Base-by-base conservation (phyloP, 495 filamentous ascomycete genomes). In the Copromyces sp. region DNA sequence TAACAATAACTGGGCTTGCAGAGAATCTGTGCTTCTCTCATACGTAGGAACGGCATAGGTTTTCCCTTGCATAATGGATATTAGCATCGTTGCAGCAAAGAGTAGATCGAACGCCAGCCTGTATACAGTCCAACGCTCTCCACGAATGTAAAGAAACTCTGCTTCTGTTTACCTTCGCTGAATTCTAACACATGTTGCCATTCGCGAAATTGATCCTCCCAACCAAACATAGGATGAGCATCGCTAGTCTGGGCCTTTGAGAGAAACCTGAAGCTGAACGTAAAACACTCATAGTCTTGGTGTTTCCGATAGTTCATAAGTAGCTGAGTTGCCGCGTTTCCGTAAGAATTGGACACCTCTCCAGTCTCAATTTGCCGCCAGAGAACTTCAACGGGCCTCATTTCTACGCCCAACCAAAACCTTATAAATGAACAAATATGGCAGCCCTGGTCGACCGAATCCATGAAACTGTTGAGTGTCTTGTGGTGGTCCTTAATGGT, bases 141-240 rank as follows among this genome's bases (percentile, higher is more conserved):
- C 2, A 59, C 47, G 3, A 16, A 59, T 29, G 11, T 3, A 16
- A 59, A 59, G 4, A 14, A 29, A 29, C 9, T 12, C 4, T 5
- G 47, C 11, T 59, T 14, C 9, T 20, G 1, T 3, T 59, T 35
- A 17, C 53, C 53, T 35, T 35, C 0, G 5, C 0, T 61, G 53
- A 17, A 0, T 5, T 61, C 53, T 16, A 61, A 12, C 53, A 61
- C 29, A 32, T 29, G 16, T 6, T 3, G 20, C 1, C 0, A 8
- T 1, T 1, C 0, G 44, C 44, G n/a, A 32, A 32, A 2, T 14
- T 0, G 0, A 7, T 8, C 0, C 5, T 32, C 24, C 47, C 1
- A 8, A 0, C 2, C 0, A 59, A 7, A 59, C 2, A 1, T 0
- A 59, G 47, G 24, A 16, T 3, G 0, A 7, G 0, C 0, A 61